A percentile compares a stretch with the other conserved stretches of the same genome.
phyloP scores from a whole-genome alignment of 768 basidiomycete species.

The Heimioporus sp. region DNA sequence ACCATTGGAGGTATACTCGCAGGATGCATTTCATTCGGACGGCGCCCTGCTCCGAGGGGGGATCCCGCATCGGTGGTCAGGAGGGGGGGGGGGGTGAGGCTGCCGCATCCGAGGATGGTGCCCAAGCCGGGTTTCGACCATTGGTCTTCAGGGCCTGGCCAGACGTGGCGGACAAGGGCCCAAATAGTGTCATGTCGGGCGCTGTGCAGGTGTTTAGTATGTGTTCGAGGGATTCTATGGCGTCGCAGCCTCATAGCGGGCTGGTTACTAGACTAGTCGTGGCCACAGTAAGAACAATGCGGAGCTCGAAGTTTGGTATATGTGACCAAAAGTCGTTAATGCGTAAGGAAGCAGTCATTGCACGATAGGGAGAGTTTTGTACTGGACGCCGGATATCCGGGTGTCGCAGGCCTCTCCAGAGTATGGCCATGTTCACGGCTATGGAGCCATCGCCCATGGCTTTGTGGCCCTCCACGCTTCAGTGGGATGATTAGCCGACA shows the following conservation, averaged over 20 bases:
- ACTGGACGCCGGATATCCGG: constrained; percentile 2
- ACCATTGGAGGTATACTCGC: not conserved
- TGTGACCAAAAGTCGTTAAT: constrained; percentile 28
- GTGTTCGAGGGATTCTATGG: constrained; percentile 29
- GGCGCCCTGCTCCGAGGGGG: not conserved
- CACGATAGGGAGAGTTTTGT: constrained; percentile 10
- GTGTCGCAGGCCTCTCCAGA: constrained; percentile 11
- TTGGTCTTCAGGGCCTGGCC: not conserved
- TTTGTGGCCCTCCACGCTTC: too few relatives aligned
- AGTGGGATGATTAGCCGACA: too few relatives aligned
- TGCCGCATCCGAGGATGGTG: not conserved
- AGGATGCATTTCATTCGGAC: not conserved
- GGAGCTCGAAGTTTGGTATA: constrained; percentile 7
- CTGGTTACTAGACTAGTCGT: too few relatives aligned
- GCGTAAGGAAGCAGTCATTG: constrained; percentile 23
- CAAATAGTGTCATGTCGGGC: too few relatives aligned
- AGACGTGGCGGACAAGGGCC: too few relatives aligned
- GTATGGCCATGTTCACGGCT: too few relatives aligned
- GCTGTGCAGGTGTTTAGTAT: not conserved
- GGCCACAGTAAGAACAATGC: constrained; percentile 17
- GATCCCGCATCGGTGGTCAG: not conserved
- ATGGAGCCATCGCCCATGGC: too few relatives aligned
- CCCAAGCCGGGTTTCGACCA: not conserved
- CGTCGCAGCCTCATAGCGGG: too few relatives aligned
- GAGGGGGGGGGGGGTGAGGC: not conserved